Conservation (phyloP, 192 early-diverging fungal genomes). For the Entrophospora sp. region DNA sequence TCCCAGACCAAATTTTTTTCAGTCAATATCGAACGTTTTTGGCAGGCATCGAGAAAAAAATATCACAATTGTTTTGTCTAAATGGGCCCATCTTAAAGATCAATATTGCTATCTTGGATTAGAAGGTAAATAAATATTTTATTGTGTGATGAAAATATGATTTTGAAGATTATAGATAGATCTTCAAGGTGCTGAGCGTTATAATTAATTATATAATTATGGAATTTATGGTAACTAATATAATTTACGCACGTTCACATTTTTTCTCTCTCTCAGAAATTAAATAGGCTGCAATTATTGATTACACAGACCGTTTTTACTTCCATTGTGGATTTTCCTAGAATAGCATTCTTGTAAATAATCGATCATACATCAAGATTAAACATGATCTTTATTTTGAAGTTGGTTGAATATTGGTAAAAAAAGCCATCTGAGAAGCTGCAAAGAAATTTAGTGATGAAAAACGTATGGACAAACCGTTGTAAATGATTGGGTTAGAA, state of each 20-base stretch:
- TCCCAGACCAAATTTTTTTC: constrained; percentile 80
- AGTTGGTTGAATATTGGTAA: constrained; percentile 70
- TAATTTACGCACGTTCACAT: too few species aligned
- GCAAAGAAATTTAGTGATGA: constrained; percentile 59
- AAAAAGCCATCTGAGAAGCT: constrained; percentile 64
- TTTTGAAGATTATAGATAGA: too few species aligned
- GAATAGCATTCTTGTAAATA: constrained; percentile 71
- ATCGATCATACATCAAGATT: constrained; percentile 55
- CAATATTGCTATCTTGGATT: too few species aligned
- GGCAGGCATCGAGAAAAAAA: constrained; percentile 54
- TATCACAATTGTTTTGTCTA: constrained; percentile 74
- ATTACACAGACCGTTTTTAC: constrained; percentile 73
- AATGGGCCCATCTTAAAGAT: constrained; percentile 64
- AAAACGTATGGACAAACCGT: constrained; percentile 72
- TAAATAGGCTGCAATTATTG: constrained; percentile 51
- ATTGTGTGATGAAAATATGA: too few species aligned
- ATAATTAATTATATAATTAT: too few species aligned
- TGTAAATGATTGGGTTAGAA: constrained; percentile 79
- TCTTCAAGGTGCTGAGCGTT: too few species aligned
- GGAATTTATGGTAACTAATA: too few species aligned
- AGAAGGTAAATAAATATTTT: too few species aligned
- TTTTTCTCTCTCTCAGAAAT: too few species aligned
- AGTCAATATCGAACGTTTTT: constrained; percentile 61
- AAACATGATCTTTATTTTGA: constrained; percentile 56
- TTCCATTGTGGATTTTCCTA: constrained; percentile 75